A percentile compares a stretch with the other conserved stretches of the same genome.
Conservation (phyloP, 495 filamentous ascomycete genomes). For the Thermothielavioides terrestris region DNA sequence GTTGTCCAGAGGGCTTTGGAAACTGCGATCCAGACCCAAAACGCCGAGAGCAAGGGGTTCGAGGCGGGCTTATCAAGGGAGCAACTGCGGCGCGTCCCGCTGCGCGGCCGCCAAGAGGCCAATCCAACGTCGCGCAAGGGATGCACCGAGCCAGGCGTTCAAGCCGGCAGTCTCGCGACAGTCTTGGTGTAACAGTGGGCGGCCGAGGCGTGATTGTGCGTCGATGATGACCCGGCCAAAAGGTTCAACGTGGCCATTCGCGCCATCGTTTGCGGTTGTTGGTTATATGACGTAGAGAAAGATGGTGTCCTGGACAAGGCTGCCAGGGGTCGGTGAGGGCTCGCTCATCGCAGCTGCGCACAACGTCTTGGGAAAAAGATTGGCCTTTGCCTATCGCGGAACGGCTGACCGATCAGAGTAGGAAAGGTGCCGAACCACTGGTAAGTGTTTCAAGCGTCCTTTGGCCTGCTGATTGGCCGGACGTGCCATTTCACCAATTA, state of each 20-base stretch:
- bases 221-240: background rate
- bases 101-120: too few relatives aligned
- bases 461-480: constrained; percentile 9
- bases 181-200: background rate
- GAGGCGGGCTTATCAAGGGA: background rate
- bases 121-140: too few relatives aligned
- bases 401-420: constrained; percentile 2
- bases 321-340: constrained; percentile 12
- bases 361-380: constrained; percentile 6
- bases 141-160: background rate
- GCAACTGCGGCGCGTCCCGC: background rate
- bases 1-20: too few relatives aligned
- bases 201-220: background rate
- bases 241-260: background rate
- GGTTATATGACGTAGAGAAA: constrained; percentile 5
- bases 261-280: background rate
- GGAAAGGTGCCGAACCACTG: constrained; percentile 4
- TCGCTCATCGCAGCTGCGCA: constrained; percentile 22
- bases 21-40: too few relatives aligned
- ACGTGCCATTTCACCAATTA: background rate
- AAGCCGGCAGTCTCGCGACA: background rate
- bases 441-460: background rate
- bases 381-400: constrained; percentile 14
- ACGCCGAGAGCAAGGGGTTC: too few relatives aligned
- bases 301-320: constrained; percentile 7